Conservation (phyloP, 176 grass and related monocot species). For the Juncus inflexus region DNA sequence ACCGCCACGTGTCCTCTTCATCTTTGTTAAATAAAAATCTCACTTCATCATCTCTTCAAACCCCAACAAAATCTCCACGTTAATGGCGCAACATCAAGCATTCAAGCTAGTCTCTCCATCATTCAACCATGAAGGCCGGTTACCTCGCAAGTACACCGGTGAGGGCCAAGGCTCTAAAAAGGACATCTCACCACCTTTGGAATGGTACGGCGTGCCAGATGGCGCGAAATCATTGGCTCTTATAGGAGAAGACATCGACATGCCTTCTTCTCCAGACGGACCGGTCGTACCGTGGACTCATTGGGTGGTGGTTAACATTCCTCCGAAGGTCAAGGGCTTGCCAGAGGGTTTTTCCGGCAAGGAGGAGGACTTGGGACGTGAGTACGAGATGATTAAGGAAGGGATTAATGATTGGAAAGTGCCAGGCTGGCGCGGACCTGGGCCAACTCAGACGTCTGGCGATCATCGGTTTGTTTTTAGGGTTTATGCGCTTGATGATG, state of each 20-base stretch:
- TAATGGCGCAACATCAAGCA: slow-evolving; percentile 36
- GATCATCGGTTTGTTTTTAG: slow-evolving; percentile 69
- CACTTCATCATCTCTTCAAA: neutral
- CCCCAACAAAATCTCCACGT: neutral
- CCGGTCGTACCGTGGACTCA: slow-evolving; percentile 79
- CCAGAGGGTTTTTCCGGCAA: slow-evolving; percentile 67
- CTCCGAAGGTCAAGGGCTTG: slow-evolving; percentile 42
- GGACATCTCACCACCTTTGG: slow-evolving; percentile 80
- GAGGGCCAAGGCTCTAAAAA: slow-evolving; percentile 68
- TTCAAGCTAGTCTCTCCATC: slow-evolving; percentile 68
- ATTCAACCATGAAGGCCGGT: slow-evolving; percentile 45
- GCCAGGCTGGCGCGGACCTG: slow-evolving; percentile 69
- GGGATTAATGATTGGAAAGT: slow-evolving; percentile 89
- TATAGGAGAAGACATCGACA: slow-evolving; percentile 66
- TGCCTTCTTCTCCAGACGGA: slow-evolving; percentile 14
- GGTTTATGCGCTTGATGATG: slow-evolving; percentile 76
- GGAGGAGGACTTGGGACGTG: slow-evolving; percentile 17
- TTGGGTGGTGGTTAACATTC: slow-evolving; percentile 85
- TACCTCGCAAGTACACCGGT: slow-evolving; percentile 65
- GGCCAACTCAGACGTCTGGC: slow-evolving; percentile 39
- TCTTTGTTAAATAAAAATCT: slow-evolving; percentile 1
- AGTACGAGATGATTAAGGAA: slow-evolving; percentile 48
- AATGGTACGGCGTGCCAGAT: slow-evolving; percentile 94
- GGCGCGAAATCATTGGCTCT: slow-evolving; percentile 58
- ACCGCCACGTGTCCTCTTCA: neutral